Evolutionary conservation across 2,329 filamentous ascomycete species (phyloP), one percentile per base, ranked within the genome.

Genomic region (Ceratocystis variospora): DNA sequence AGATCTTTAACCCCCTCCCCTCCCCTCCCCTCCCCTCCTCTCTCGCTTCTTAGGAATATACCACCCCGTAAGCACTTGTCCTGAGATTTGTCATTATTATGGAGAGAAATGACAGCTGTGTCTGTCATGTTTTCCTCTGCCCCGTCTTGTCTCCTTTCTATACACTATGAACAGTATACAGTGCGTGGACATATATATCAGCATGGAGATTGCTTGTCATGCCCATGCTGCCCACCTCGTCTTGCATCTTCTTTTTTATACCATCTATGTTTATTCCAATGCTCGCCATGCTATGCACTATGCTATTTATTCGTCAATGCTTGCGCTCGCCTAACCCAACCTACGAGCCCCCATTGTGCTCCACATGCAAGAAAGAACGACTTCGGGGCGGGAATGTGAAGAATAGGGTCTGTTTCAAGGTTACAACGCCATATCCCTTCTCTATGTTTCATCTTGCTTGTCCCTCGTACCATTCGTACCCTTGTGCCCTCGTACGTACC

Each of bases 401-500:
- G 48, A 41, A 41, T 41, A 50, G 19, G 28, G 12, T n/a, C 55
- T 59, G 55, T 59, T 59, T 59, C 28, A 59, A 37, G n/a, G 33
- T 59, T 37, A 31, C 55, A 59, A 59, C 55, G 28, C 55, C 55
- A 59, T 19, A 59, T 33, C 55, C 55, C 55, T 59, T 59, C 28
- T 12, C 55, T 59, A 17, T 25, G 55, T 59, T 59, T 59, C 55
- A 59, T 22, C 25, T 59, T 31, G 48, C 48, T 59, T 59, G 25
- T n/a, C 48, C 6, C 17, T 19, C 7, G 48, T 53, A n/a, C 48
- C n/a, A 53, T 41, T 41, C 37, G n/a, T 53, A 22, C 48, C 48
- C 48, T 8, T 53, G n/a, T 50, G n/a, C 48, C 55, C 28, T 31
- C 55, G 25, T 59, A 53, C 55, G 25, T 59, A 53, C 17, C 53